phyloP scores from a whole-genome alignment of 768 basidiomycete species.

The Russula abietina region DNA sequence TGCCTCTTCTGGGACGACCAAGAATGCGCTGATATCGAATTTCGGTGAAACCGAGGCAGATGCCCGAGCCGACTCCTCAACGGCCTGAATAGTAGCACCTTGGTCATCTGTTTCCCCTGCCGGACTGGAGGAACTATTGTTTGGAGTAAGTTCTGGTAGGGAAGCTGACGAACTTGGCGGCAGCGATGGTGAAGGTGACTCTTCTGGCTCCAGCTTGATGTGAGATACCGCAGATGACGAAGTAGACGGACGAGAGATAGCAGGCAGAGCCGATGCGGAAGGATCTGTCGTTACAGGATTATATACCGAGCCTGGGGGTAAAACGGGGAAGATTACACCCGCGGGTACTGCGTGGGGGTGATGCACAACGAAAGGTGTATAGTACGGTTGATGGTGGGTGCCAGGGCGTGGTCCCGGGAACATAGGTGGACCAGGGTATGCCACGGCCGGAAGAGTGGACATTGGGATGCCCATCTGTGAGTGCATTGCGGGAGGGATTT shows the following conservation, averaged over 20 bases:
- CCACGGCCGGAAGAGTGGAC: conserved; percentile 25
- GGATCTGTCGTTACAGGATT: conserved; percentile 28
- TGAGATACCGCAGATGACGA: conserved; percentile 15
- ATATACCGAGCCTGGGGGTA: conserved; percentile 48
- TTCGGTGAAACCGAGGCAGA: conserved; percentile 10
- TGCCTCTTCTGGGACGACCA: conserved; percentile 23
- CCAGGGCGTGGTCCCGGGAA: conserved; percentile 34
- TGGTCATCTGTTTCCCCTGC: conserved; percentile 20
- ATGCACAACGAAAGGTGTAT: conserved; percentile 32
- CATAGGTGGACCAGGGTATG: conserved; percentile 29
- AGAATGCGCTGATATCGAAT: conserved; percentile 23
- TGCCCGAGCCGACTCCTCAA: conserved; percentile 6
- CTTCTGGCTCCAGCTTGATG: conserved; percentile 20
- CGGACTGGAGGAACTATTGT: conserved; percentile 27
- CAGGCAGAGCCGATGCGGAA: conserved; percentile 9
- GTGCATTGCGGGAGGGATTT: conserved; percentile 2
- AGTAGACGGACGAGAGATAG: conserved; percentile 12
- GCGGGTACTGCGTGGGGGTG: conserved; percentile 45
- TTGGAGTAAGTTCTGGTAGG: conserved; percentile 25
- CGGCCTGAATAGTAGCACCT: not conserved
- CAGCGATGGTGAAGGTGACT: conserved; percentile 21
- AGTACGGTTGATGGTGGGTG: conserved; percentile 69
- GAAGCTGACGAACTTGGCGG: conserved; percentile 21
- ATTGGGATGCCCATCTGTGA: conserved; percentile 21
- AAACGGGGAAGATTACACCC: conserved; percentile 68